phyloP scores from a whole-genome alignment of 352 stramenopile genomes.

The Pythium sp. region DNA sequence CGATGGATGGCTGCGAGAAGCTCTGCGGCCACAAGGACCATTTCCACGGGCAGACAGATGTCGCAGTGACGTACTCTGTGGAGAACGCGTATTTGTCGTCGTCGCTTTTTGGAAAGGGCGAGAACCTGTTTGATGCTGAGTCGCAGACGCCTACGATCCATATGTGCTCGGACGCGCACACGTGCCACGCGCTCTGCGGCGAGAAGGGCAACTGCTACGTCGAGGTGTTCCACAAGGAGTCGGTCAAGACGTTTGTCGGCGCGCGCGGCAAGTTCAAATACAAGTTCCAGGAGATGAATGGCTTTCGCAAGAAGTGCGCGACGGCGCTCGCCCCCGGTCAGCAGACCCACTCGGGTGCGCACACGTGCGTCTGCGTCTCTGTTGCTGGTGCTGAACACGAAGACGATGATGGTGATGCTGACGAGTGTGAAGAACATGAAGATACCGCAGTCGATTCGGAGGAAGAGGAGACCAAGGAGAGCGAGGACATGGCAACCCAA shows the following conservation, averaged over 20 bases:
- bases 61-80: slow-evolving; percentile 41
- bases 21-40: slow-evolving; percentile 48
- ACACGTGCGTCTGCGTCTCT: slow-evolving; percentile 57
- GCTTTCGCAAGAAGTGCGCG: slow-evolving; percentile 57
- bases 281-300: slow-evolving; percentile 82
- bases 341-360: slow-evolving; percentile 37
- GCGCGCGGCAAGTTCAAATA: slow-evolving; percentile 62
- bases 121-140: slow-evolving; percentile 35
- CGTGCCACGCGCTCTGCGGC: slow-evolving; percentile 49
- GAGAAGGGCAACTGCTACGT: slow-evolving; percentile 66
- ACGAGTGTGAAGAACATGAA: background rate
- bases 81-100: slow-evolving; percentile 27
- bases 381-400: background rate
- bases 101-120: slow-evolving; percentile 22
- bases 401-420: slow-evolving; percentile 8
- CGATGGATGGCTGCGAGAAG: slow-evolving; percentile 60
- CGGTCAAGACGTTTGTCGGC: slow-evolving; percentile 61
- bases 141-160: slow-evolving; percentile 46
- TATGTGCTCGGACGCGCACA: slow-evolving; percentile 56
- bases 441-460: background rate
- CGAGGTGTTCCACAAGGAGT: slow-evolving; percentile 68
- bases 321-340: slow-evolving; percentile 36
- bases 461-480: background rate
- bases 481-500: background rate
- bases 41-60: slow-evolving; percentile 61